Base-by-base conservation (phyloP, 2,329 filamentous ascomycete species). In the Pseudocercospora crystallina region DNA sequence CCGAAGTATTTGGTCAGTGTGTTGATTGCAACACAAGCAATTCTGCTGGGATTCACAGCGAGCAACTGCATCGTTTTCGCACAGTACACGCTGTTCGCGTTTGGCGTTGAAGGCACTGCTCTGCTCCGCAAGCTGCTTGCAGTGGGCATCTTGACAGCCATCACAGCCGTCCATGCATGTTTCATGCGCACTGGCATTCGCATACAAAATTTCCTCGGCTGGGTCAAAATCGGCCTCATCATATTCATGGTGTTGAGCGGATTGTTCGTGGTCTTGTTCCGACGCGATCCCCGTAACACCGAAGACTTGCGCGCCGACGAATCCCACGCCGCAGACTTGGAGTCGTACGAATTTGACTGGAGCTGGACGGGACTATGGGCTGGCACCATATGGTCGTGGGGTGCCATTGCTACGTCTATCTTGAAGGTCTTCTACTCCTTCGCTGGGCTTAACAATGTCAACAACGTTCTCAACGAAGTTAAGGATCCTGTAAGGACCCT, bases 391-490 rank as follows among this genome's bases (percentile, higher is more conserved):
- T 88, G 85, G 84, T 84, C 80, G 61, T 86, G 83, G 77, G 82
- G 83, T 29, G 73, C 80, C 1, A 72, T 89, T n/a, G 81, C 83
- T 0, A 86, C 85, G 0, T 79, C 84, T 0, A 69, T 89, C 0
- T 84, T 85, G 70, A 84, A 72, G 59, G 82, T 88, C 0, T 81
- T 85, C 38, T 87, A 87, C 65, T 85, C 84, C 0, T 89, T 87
- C 49, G 76, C 83, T 0, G 85, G 86, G 0, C 71, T 86, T 10
- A 80, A 76, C 45, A 88, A 87, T 53, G 76, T 84, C 55, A 86
- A 84, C 68, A 85, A 87, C 58, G 85, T 88, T 3, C 72, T 89
- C 43, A 86, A 85, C 62, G 85, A 89, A 64, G 84, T 89, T 14
- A 82, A 82, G 53, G 76, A 88, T 52, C 86, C 86, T 0, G 77